Evolutionary conservation across 306 rosid species (phyloP), one percentile per base, ranked within the genome.

Genomic region (Betula pendula): DNA sequence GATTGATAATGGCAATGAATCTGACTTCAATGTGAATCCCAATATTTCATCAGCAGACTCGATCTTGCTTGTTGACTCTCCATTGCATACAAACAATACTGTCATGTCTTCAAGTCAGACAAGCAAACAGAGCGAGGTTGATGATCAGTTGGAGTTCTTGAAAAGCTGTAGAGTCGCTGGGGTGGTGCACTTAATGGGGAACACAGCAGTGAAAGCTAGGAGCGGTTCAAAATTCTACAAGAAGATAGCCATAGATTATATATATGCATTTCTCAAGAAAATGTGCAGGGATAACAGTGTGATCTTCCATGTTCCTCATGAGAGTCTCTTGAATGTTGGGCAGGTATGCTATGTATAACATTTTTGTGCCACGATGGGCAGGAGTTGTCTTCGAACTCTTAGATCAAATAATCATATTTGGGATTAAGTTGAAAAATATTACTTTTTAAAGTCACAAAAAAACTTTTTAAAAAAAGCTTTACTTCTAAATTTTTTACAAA

Each of bases 231-330:
- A 76, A 77, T 87, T 90, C 70, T 86, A 77, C 81, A 90, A 89
- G 88, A 89, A 74, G 88, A 79, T 92, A 81, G 94, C 95, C 48
- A 86, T 95, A 14, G 93, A 95, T 87, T 95, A 90, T 69, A 24
- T 92, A 29, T 90, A 92, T 83, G 95, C 97, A 17, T 90, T 95
- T 77, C 97, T 96, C 68, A 88, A 94, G 91, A 96, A 96, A 85
- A 71, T 96, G 14, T 96, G 99, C 90, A 88, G 99, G 88, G 97
- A 92, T 79, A 76, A 90, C 35, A 96, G 99, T 88, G 96, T 83
- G 69, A 96, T 96, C 82, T 96, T 96, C 92, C 91, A 91, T 84
- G 82, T 96, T 55, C 99, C 99, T 75, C 99, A 96, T 82, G 99
- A 92, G 94, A 89, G 94, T 82, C 88, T 96, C 38, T 84, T 96